Evolutionary conservation across 345 rosid species (phyloP).

Genomic region (Eucalyptus lansdowneana): DNA sequence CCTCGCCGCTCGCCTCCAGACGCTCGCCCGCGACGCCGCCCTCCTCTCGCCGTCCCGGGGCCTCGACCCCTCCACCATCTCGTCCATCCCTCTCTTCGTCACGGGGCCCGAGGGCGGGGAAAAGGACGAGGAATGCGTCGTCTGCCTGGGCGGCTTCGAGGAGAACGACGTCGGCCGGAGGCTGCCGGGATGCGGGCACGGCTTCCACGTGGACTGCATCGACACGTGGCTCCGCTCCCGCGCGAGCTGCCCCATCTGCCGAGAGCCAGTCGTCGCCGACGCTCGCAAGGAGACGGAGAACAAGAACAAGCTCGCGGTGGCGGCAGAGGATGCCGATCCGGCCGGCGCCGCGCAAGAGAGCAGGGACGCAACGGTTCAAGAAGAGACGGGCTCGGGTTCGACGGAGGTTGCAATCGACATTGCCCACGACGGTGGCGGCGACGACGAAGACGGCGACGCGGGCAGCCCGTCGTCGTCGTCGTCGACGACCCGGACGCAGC

Average conservation of each 20-base stretch:
- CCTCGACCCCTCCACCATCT: conserved; percentile 41
- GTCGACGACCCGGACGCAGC: background rate
- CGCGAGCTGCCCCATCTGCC: conserved; percentile 62
- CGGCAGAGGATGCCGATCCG: background rate
- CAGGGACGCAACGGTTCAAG: background rate
- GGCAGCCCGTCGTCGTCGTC: background rate
- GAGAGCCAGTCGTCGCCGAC: background rate
- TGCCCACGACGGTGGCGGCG: background rate
- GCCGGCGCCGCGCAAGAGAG: background rate
- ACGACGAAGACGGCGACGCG: background rate
- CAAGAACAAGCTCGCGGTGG: background rate
- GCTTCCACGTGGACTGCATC: conserved; percentile 70
- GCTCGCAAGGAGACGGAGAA: background rate
- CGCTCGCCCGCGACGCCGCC: background rate
- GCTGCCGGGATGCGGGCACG: conserved; percentile 51
- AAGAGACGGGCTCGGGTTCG: conserved; percentile 2
- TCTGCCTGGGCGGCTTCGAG: conserved; percentile 58
- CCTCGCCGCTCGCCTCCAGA: conserved; percentile 6
- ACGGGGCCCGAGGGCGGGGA: conserved; percentile 4
- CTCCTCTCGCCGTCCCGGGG: conserved; percentile 22
- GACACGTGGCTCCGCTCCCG: conserved; percentile 79
- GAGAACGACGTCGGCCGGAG: conserved; percentile 49
- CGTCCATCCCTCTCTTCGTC: conserved; percentile 61
- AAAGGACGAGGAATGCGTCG: conserved; percentile 37
- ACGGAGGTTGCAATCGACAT: conserved; percentile 9